Evolutionary conservation across 306 rosid species (phyloP), one percentile per base, ranked within the genome.

Genomic region (Canavalia gladiata): DNA sequence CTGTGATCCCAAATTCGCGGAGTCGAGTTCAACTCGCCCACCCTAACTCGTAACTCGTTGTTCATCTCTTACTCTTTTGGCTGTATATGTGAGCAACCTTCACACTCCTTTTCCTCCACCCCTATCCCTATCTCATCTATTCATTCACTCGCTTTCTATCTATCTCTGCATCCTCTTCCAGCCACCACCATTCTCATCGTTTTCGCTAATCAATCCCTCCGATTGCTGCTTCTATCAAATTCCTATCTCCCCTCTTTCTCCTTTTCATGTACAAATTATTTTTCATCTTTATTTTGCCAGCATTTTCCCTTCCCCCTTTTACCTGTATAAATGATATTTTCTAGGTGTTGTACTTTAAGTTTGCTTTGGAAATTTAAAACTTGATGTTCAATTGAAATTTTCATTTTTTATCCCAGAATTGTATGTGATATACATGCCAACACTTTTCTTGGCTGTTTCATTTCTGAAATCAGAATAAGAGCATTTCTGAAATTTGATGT

Each of bases 41-140:
- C 84, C 84, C 84, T 84, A 79, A 78, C 88, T 18, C 25, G 25
- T 18, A 18, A 18, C 25, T 76, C 80, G 80, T 5, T 79, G 29
- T 56, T 7, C 47, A 3, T 25, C 52, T 62, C 37, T 58, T 9
- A 4, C 39, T 12, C 55, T 25, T 68, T 28, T 60, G 30, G 57
- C 43, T 78, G 1, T 71, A 59, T 75, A 65, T 74, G 72, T 82
- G 69, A 68, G 78, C 74, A 75, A 65, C 69, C 84, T 54, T 35
- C 43, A 2, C 81, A 42, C 77, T 57, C 75, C 50, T 28, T 3
- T 8, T 64, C 54, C 56, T 28, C 33, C 57, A 2, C 63, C 63
- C 12, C 50, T 8, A 10, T 52, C 37, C 51, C 35, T 12, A 56
- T n/a, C 80, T 64, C 18, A 3, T 49, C 72, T 49, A 45, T 12